Percentiles rank a stretch among this genome's conserved stretches.
Conservation (phyloP, 805 yeast species). For the Suhomyces prunicola region DNA sequence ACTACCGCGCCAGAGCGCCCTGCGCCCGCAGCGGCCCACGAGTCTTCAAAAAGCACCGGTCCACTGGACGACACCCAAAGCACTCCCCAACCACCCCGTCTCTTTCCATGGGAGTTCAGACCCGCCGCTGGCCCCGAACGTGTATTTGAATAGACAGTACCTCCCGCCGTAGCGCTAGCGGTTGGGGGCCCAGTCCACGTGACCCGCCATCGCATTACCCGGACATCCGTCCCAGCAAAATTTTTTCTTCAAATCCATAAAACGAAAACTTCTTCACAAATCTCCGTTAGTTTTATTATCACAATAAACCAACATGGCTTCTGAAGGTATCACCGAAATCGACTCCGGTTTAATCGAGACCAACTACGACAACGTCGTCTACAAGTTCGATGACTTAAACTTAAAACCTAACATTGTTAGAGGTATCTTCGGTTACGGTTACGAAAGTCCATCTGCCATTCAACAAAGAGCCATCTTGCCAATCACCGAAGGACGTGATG, state of each 20-base stretch:
- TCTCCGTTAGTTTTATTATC: background rate
- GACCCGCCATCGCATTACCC: constrained; percentile 7
- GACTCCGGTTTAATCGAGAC: constrained; percentile 84
- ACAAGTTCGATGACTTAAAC: constrained; percentile 71
- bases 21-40: constrained; percentile 6
- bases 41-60: background rate
- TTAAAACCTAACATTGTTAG: constrained; percentile 70
- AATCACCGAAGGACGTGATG: constrained; percentile 91
- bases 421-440: constrained; percentile 86
- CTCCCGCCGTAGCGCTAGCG: background rate
- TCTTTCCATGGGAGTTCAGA: constrained; percentile 40
- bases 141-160: constrained; percentile 11
- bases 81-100: constrained; percentile 1
- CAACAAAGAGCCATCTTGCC: constrained; percentile 97
- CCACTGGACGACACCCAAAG: constrained; percentile 3
- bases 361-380: constrained; percentile 89
- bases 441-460: constrained; percentile 94
- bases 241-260: constrained; percentile 9
- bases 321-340: constrained; percentile 75
- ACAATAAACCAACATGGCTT: constrained; percentile 36
- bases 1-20: background rate
- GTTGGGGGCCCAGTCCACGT: background rate
- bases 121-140: constrained; percentile 20
- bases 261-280: constrained; percentile 4
- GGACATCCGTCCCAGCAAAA: constrained; percentile 7